Evolutionary conservation across 768 basidiomycete genomes (phyloP), one percentile per base, ranked within the genome.

Genomic region (Naganishia onofrii): DNA sequence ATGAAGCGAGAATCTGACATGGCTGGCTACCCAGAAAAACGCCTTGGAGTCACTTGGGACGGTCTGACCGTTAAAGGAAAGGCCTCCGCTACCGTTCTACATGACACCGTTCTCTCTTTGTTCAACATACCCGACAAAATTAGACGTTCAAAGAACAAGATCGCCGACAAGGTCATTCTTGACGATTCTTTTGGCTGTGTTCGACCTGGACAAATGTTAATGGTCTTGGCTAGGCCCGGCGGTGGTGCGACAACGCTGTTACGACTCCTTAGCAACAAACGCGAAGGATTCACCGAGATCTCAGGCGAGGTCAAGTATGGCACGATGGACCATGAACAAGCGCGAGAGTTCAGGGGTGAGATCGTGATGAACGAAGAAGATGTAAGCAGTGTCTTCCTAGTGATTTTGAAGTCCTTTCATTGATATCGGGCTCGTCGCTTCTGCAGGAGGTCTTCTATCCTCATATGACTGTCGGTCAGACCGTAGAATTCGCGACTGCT

Each of bases 201-300:
- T 34, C 81, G 83, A 17, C 85, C 87, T 0, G 87, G 88, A 29
- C 86, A 88, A 73, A 88, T 88, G 86, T 83, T 87, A 74, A 58
- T 77, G 44, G 76, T 79, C 0, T 73, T 93, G 23, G 92, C 92
- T 7, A 84, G 90, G 34, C 92, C 92, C 0, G 91, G 91, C 17
- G 87, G 89, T 0, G 92, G 93, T 0, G 93, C 91, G 77, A 88
- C 86, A 29, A 91, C 93, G 0, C 83, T 95, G 53, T 86, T 96
- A 67, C 91, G 91, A 78, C 84, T 85, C 0, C 83, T 94, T 32
- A 85, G 92, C 10, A 92, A 93, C 74, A 86, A 88, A 69, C 86
- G 87, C 0, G 79, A 82, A 2, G 90, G 90, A 69, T 93, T 85
- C 73, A 85, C 89, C 69, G 77, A 83, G 1, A 84, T 93, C 15